These are phyloP conservation scores for Cornus controversa DNA, from an alignment of 148 eudicot species.

Conservation along the genomic window DNA sequence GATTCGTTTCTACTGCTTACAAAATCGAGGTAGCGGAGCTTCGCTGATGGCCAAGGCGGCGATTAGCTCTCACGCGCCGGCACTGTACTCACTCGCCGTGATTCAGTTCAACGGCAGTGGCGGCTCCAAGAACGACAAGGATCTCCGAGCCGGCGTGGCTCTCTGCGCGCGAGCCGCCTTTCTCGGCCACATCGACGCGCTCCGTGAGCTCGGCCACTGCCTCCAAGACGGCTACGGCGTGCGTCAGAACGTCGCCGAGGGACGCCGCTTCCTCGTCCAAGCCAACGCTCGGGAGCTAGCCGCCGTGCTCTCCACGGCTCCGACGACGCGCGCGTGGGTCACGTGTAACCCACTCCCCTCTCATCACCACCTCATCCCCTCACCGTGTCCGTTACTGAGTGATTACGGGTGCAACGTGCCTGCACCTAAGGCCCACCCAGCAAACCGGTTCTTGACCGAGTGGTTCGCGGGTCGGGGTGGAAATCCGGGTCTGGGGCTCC, in stretches of 20 bases:
- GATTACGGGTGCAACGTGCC: constrained; percentile 90
- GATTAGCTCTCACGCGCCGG: constrained; percentile 45
- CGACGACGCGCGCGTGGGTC: constrained; percentile 31
- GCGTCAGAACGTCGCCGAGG: constrained; percentile 71
- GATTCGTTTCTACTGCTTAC: constrained; percentile 51
- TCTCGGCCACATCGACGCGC: constrained; percentile 85
- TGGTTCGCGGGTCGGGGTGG: constrained; percentile 50
- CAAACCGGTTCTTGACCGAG: constrained; percentile 57
- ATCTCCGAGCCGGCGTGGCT: constrained; percentile 88
- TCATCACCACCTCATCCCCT: constrained; percentile 7
- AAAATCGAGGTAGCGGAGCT: constrained; percentile 42
- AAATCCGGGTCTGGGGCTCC: constrained; percentile 32
- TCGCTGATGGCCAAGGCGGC: constrained; percentile 57
- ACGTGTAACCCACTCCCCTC: constrained; percentile 25
- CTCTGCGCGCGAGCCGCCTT: constrained; percentile 88
- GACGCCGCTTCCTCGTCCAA: constrained; percentile 77
- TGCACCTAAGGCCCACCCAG: constrained; percentile 68
- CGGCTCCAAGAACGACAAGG: constrained; percentile 49
- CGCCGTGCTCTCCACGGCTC: constrained; percentile 36
- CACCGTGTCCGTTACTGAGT: constrained; percentile 67
- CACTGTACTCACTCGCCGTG: constrained; percentile 47
- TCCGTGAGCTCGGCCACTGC: constrained; percentile 93
- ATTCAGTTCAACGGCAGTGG: constrained; percentile 57
- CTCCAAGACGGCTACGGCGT: constrained; percentile 99
- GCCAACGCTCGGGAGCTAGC: constrained; percentile 97